These are phyloP conservation scores for Stentor coeruleus DNA, from an alignment of 73 alveolate genomes.

Conservation along the genomic window DNA sequence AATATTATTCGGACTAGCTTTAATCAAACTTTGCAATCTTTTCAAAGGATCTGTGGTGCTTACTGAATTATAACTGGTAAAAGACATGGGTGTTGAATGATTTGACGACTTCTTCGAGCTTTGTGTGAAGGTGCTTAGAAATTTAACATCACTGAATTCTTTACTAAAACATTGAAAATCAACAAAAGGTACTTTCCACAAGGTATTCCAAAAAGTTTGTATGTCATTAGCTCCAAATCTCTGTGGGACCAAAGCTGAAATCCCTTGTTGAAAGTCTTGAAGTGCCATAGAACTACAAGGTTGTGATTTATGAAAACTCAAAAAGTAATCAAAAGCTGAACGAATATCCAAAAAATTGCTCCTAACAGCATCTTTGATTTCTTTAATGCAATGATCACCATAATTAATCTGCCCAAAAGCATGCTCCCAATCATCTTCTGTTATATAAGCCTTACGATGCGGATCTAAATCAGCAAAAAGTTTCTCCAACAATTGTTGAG, in stretches of 20 bases:
- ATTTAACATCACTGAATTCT: neutral
- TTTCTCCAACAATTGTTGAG: slow-evolving; percentile 51
- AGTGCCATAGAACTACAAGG: neutral
- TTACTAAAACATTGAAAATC: neutral
- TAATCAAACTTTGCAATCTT: slow-evolving; percentile 49
- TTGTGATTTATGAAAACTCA: slow-evolving; percentile 21
- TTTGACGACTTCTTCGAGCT: neutral
- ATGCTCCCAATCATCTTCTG: slow-evolving; percentile 65
- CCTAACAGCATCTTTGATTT: slow-evolving; percentile 54
- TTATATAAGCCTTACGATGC: slow-evolving; percentile 74
- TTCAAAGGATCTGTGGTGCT: slow-evolving; percentile 45
- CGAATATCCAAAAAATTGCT: slow-evolving; percentile 48
- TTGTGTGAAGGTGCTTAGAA: neutral
- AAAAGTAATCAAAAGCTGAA: slow-evolving; percentile 69
- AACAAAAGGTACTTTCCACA: too few species aligned
- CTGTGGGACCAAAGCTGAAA: slow-evolving; percentile 46
- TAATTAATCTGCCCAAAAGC: slow-evolving; percentile 61
- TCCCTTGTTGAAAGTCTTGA: slow-evolving; percentile 48
- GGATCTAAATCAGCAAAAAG: slow-evolving; percentile 74
- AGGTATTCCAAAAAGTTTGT: slow-evolving; percentile 43
- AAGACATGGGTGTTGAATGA: slow-evolving; percentile 3
- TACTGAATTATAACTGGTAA: too few species aligned
- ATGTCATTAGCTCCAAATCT: slow-evolving; percentile 55
- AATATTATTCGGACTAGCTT: slow-evolving; percentile 34
- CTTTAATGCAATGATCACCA: slow-evolving; percentile 56